A percentile compares a stretch with the other conserved stretches of the same genome.
These are phyloP conservation scores for Allomyces javanicus DNA, from an alignment of 192 early-diverging fungal genomes.

Conservation along the genomic window DNA sequence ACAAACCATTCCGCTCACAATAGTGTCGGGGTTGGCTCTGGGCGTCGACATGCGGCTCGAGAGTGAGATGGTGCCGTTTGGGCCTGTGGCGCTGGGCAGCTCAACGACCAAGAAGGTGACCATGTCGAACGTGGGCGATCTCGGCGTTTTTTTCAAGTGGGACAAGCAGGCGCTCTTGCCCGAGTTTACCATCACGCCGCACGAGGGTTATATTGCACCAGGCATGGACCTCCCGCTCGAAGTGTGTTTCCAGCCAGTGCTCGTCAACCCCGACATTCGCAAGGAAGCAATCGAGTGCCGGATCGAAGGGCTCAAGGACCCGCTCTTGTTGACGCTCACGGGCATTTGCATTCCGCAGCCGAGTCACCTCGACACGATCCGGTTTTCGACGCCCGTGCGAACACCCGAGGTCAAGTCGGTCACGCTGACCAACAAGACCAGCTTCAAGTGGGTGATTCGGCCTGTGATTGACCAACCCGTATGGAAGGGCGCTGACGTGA, in stretches of 20 bases:
- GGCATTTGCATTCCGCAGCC: conserved; percentile 37
- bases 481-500: conserved; percentile 26
- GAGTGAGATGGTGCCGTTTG: conserved; percentile 37
- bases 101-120: conserved; percentile 28
- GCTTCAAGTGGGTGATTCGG: conserved; percentile 24
- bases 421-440: conserved; percentile 24
- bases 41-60: conserved; percentile 35
- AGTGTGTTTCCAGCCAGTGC: conserved; percentile 32
- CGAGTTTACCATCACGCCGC: conserved; percentile 33
- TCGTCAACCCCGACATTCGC: conserved; percentile 31
- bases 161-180: conserved; percentile 22
- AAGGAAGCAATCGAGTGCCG: conserved; percentile 27
- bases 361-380: conserved; percentile 27
- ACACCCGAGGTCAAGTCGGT: conserved; percentile 29
- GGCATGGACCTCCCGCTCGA: conserved; percentile 39
- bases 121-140: conserved; percentile 33
- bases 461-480: conserved; percentile 39
- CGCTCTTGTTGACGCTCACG: conserved; percentile 27
- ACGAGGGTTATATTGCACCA: conserved; percentile 40
- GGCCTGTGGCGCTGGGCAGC: conserved; percentile 34
- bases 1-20: conserved; percentile 14
- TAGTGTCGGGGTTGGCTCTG: conserved; percentile 29
- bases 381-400: conserved; percentile 32
- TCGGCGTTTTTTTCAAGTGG: conserved; percentile 34
- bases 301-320: conserved; percentile 19